Base-by-base conservation (phyloP, 768 basidiomycete genomes). In the Dioszegia aurantiaca region DNA sequence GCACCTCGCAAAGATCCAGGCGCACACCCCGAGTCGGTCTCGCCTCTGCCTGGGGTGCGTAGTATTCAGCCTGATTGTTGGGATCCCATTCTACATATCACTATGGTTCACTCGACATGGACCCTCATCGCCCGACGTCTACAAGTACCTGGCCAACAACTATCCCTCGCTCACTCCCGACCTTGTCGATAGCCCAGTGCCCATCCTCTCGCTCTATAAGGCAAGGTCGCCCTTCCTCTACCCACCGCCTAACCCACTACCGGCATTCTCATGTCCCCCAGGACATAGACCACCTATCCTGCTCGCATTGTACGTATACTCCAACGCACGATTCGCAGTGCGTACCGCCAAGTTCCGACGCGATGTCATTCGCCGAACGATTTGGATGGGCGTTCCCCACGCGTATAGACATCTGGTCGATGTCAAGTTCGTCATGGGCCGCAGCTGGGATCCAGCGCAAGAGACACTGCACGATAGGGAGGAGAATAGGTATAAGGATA, bases 361-460 rank as follows among this genome's bases (percentile, higher is more conserved):
- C 16, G 26, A 49, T 2, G 23, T 64, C 43, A 58, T 68, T 16
- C 44, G 67, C 11, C 45, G 46, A 8, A 30, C 52, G 9, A 33
- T 40, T 11, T 52, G 51, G 4, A 33, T 58, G 17, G 45, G 56
- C 31, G 40, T 68, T 3, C 67, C 63, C 9, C 45, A 48, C 21
- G 41, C 24, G 24, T 62, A 55, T 37, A 14, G 58, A 12, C 60
- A 68, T 39, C 47, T 68, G 19, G 46, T 68, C 11, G 63, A 68
- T 26, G 26, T 64, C 39, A 64, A 62, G 55, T 68, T 68, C 44
- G 47, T 68, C 2, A 42, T 68, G 36, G 67, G 67, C 14, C 40
- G 36, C 11, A 40, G 37, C 26, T 53, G 51, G 51, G 51, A 53
- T 53, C 51, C 51, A 23, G 51, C 51, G 10, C 36, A 39, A 21